Conservation (phyloP, 2,329 filamentous ascomycete species). For the Venturia asperata region DNA sequence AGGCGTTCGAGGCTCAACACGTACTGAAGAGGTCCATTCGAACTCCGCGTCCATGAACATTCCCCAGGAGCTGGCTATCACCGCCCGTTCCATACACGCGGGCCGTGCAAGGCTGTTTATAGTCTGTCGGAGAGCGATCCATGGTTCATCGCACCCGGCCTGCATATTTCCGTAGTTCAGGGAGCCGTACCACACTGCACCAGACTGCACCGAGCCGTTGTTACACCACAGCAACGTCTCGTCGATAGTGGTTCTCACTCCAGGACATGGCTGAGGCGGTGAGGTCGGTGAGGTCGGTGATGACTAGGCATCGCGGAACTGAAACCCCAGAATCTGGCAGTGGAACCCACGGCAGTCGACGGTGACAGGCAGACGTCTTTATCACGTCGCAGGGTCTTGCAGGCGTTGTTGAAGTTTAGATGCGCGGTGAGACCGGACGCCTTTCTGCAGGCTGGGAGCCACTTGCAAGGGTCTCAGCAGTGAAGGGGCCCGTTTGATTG, state of each 20-base stretch:
- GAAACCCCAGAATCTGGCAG: not conserved
- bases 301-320: not conserved
- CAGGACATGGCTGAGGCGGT: not conserved
- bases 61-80: not conserved
- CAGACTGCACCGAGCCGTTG: not conserved
- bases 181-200: too few relatives aligned
- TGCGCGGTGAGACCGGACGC: slow-evolving; percentile 7
- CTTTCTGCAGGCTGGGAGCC: not conserved
- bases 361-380: not conserved
- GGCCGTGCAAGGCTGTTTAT: not conserved
- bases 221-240: not conserved
- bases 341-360: not conserved
- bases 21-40: not conserved
- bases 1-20: not conserved
- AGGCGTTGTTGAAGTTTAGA: not conserved
- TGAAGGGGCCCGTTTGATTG: not conserved
- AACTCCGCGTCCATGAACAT: not conserved
- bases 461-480: not conserved
- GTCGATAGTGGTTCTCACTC: too few relatives aligned
- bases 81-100: not conserved
- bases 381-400: not conserved
- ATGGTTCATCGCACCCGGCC: not conserved
- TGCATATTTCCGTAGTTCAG: not conserved
- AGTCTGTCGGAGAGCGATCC: not conserved
- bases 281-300: not conserved